These are phyloP conservation scores for Ophiostoma pallidulum DNA, from an alignment of 2,329 filamentous ascomycete species.

Conservation along the genomic window DNA sequence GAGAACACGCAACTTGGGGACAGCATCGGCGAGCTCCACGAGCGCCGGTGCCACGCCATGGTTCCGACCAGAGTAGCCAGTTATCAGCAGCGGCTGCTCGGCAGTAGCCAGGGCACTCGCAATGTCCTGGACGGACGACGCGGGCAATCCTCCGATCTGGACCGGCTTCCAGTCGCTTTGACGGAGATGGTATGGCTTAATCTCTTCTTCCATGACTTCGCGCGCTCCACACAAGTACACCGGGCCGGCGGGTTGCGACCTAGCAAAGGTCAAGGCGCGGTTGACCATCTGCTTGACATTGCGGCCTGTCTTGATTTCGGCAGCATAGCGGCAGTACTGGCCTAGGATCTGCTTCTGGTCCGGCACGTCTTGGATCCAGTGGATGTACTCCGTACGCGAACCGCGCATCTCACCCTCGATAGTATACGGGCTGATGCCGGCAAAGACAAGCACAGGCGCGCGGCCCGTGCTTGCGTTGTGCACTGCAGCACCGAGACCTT, in stretches of 20 bases:
- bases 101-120: conserved; percentile 54
- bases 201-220: conserved; percentile 79
- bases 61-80: conserved; percentile 63
- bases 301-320: conserved; percentile 71
- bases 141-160: conserved; percentile 50
- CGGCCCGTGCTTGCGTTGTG: conserved; percentile 62
- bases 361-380: conserved; percentile 30
- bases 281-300: conserved; percentile 89
- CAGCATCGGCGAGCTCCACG: conserved; percentile 55
- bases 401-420: conserved; percentile 34
- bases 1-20: conserved; percentile 61
- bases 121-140: conserved; percentile 46
- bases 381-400: conserved; percentile 33
- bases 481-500: conserved; percentile 60
- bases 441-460: conserved; percentile 47
- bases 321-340: conserved; percentile 78
- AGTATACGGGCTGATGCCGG: conserved; percentile 34
- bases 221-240: conserved; percentile 71
- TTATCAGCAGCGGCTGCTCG: conserved; percentile 58
- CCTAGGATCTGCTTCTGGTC: conserved; percentile 45
- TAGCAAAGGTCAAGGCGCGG: conserved; percentile 73
- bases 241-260: conserved; percentile 65
- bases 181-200: conserved; percentile 60
- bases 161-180: conserved; percentile 64
- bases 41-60: conserved; percentile 51